Conservation (phyloP, 1,284 basidiomycete species). For the Baeospora myosura region DNA sequence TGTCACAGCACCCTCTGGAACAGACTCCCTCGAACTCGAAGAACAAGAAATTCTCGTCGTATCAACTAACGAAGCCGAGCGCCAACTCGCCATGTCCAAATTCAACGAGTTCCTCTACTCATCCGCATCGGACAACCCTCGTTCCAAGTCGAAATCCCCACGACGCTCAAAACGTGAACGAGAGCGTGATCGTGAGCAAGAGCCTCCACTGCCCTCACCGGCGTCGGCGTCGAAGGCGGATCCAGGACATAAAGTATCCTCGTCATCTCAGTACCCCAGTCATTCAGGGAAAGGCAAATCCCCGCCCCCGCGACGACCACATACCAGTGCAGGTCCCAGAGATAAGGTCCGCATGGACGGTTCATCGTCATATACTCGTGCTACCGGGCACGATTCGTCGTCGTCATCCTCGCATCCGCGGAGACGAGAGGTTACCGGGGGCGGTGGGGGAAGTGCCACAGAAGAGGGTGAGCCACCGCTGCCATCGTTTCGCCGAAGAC, state of each 20-base stretch:
- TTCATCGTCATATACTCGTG: no score
- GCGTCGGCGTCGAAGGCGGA: constrained; percentile 3
- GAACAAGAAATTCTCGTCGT: constrained; percentile 61
- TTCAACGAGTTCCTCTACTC: constrained; percentile 41
- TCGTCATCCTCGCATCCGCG: no score
- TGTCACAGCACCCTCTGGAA: constrained; percentile 47
- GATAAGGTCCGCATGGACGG: constrained; percentile 30
- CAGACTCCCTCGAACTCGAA: constrained; percentile 59
- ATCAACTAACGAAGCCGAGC: constrained; percentile 62
- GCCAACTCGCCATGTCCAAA: constrained; percentile 56
- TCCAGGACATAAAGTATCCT: constrained; percentile 6
- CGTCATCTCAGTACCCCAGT: constrained; percentile 1
- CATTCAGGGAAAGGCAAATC: constrained; percentile 8
- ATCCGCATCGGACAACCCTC: constrained; percentile 23
- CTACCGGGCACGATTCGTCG: no score
- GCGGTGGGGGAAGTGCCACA: background rate
- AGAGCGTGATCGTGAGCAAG: constrained; percentile 20
- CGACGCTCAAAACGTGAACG: constrained; percentile 32
- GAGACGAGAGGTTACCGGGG: background rate
- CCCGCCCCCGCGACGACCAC: constrained; percentile 40
- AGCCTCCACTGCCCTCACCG: constrained; percentile 28
- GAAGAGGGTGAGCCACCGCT: background rate
- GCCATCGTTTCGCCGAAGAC: constrained; percentile 7
- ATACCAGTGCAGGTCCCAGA: constrained; percentile 61
- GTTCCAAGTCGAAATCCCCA: constrained; percentile 59